These are phyloP conservation scores for Echium plantagineum DNA, from an alignment of 257 asterid species.

Conservation along the genomic window DNA sequence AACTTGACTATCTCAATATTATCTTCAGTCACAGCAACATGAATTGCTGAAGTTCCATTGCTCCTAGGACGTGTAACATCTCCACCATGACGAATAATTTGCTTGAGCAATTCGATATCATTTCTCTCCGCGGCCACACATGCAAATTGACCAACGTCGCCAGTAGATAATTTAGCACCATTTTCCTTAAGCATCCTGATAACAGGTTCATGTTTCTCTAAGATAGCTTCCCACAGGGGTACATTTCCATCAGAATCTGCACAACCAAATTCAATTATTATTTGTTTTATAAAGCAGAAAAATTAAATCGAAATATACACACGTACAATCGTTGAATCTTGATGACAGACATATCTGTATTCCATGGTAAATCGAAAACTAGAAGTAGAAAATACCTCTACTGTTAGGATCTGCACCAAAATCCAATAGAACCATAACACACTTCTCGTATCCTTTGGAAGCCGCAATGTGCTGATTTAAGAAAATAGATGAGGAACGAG, in stretches of 20 bases:
- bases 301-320: background rate
- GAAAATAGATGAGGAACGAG: background rate
- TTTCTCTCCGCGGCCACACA: constrained; percentile 35
- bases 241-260: constrained; percentile 38
- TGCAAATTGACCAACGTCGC: constrained; percentile 35
- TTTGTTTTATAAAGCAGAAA: background rate
- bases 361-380: background rate
- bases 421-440: constrained; percentile 68
- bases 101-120: constrained; percentile 25
- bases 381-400: constrained; percentile 38
- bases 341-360: too few relatives aligned
- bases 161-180: constrained; percentile 33
- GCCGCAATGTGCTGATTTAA: constrained; percentile 73
- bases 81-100: constrained; percentile 29
- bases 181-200: constrained; percentile 17
- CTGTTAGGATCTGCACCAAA: constrained; percentile 65
- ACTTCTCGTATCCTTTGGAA: constrained; percentile 54
- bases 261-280: background rate
- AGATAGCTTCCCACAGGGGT: constrained; percentile 40
- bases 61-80: constrained; percentile 23
- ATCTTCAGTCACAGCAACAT: constrained; percentile 39
- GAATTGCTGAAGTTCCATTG: constrained; percentile 37
- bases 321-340: background rate
- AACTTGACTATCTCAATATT: constrained; percentile 32
- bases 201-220: constrained; percentile 28